Conservation (phyloP, 495 filamentous ascomycete genomes). For the Aspergillus sclerotiicarbonarius region DNA sequence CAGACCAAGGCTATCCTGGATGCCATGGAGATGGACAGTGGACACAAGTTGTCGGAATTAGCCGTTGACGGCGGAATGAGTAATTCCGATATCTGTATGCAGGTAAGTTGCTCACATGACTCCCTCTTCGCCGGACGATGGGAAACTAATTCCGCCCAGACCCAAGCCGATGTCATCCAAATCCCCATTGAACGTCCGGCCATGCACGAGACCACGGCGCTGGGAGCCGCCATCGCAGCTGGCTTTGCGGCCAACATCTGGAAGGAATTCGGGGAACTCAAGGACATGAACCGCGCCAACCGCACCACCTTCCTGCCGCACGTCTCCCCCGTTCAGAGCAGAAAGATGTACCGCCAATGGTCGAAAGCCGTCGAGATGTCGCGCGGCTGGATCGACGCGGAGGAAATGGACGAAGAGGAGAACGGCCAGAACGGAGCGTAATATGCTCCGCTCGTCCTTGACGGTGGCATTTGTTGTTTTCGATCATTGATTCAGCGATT, state of each 20-base stretch:
- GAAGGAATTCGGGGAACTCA: constrained; percentile 75
- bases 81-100: constrained; percentile 93
- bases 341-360: constrained; percentile 76
- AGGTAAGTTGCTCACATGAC: constrained; percentile 47
- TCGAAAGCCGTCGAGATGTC: constrained; percentile 87
- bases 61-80: constrained; percentile 95
- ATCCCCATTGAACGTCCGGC: constrained; percentile 84
- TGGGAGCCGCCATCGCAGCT: constrained; percentile 92
- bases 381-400: constrained; percentile 69
- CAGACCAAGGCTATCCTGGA: constrained; percentile 94
- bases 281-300: constrained; percentile 71
- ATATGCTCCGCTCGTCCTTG: neutral
- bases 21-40: constrained; percentile 91
- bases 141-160: constrained; percentile 43
- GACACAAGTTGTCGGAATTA: constrained; percentile 69
- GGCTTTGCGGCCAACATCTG: constrained; percentile 84
- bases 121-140: neutral
- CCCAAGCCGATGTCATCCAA: constrained; percentile 85
- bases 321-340: constrained; percentile 58
- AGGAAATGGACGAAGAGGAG: constrained; percentile 40
- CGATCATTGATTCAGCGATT: constrained; percentile 1
- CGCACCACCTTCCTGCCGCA: constrained; percentile 71
- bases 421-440: constrained; percentile 20
- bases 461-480: neutral
- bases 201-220: constrained; percentile 92